Percentiles rank a stretch among this genome's conserved stretches.
phyloP scores from a whole-genome alignment of 345 rosid genomes.

The Eucalyptus marginata region DNA sequence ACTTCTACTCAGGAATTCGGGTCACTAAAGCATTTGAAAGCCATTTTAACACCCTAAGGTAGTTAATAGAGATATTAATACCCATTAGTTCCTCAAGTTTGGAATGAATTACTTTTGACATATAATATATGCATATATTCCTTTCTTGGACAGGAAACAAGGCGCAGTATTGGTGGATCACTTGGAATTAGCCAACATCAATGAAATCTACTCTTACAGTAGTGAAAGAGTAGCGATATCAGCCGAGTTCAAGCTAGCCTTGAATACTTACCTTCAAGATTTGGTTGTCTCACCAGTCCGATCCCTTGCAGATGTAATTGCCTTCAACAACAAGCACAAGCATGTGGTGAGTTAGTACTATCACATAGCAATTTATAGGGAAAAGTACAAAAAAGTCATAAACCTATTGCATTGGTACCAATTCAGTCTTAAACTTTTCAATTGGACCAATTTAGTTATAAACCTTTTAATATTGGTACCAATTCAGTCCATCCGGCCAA shows the following conservation, averaged over 20 bases:
- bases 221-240: constrained; percentile 23
- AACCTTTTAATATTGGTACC: too few relatives aligned
- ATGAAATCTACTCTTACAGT: constrained; percentile 5
- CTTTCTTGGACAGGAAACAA: constrained; percentile 13
- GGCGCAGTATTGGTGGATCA: constrained; percentile 41
- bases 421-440: too few relatives aligned
- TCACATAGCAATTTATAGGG: not conserved
- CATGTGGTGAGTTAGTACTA: constrained; percentile 12
- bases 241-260: constrained; percentile 50
- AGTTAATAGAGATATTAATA: not conserved
- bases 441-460: too few relatives aligned
- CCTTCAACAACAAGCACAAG: constrained; percentile 29
- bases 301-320: constrained; percentile 47
- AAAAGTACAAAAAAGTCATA: too few relatives aligned
- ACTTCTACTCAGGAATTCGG: not conserved
- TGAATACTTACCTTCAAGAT: constrained; percentile 33
- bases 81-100: not conserved
- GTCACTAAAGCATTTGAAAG: constrained; percentile 9
- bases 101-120: not conserved
- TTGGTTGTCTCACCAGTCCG: constrained; percentile 40
- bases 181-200: constrained; percentile 23
- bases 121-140: not conserved
- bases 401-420: too few relatives aligned
- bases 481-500: too few relatives aligned
- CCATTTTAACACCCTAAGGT: constrained; percentile 40